Base-by-base conservation (phyloP, 306 rosid genomes). In the Cicer judaicum region DNA sequence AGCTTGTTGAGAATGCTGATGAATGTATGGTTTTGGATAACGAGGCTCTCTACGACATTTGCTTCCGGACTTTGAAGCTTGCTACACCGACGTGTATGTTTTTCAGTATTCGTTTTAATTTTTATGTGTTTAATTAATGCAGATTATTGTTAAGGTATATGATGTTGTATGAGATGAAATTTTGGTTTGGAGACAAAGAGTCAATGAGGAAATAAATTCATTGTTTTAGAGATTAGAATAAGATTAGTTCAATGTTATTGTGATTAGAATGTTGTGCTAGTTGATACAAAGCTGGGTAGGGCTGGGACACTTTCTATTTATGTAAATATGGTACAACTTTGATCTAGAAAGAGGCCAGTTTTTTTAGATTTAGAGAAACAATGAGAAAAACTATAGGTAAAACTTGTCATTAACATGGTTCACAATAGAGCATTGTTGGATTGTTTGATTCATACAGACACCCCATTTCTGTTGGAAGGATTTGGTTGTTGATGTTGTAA, bases 21-120 rank as follows among this genome's bases (percentile, higher is more conserved):
- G 87, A 84, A 50, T 84, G 88, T 56, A 84, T 84, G 88, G 88
- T 84, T 48, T 65, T 84, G 76, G 88, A 84, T 73, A 84, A 84
- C 57, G 88, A 84, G 81, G 88, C 88, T 43, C 85, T 84, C 39
- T 84, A 84, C 19, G 88, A 84, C 71, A 84, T 84, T 46, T 84
- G 88, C 56, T 84, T 84, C 81, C 65, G 88, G 48, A 84, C 88
- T 18, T 68, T 84, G 69, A 84, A 84, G 83, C 85, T 84, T 7
- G 83, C 88, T 24, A 84, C 88, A 0, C 88, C 88, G 0, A 77
- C 85, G 0, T 84, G 88, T 84, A 70, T 74, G 11, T 50, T 73
- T 18, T 24, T 70, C 10, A 1, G 4, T 47, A 40, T 54, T 69
- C 7, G 18, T n/a, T 64, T 61, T 50, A 46, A 13, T 64, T 62